A percentile compares a stretch with the other conserved stretches of the same genome.
phyloP scores from a whole-genome alignment of 2,329 filamentous ascomycete species.

The Berkeleyomyces basicola region DNA sequence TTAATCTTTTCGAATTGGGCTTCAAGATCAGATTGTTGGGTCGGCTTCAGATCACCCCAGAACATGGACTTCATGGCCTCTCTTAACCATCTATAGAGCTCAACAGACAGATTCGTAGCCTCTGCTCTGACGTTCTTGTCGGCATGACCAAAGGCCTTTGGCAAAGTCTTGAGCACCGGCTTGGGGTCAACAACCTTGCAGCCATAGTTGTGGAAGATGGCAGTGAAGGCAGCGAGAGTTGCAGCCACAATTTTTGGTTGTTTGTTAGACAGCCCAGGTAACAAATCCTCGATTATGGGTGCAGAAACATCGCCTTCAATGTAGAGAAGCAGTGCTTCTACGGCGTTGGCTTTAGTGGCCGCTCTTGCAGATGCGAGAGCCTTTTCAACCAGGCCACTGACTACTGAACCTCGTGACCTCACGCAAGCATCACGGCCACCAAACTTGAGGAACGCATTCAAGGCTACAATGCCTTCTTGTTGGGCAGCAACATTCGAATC shows the following conservation, averaged over 20 bases:
- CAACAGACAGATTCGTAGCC: conserved; percentile 77
- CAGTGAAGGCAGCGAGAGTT: conserved; percentile 57
- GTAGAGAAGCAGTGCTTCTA: conserved; percentile 76
- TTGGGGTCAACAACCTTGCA: conserved; percentile 92
- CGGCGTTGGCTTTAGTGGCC: conserved; percentile 69
- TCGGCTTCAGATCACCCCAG: conserved; percentile 87
- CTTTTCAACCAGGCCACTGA: conserved; percentile 76
- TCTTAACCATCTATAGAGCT: conserved; percentile 91
- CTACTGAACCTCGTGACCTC: conserved; percentile 58
- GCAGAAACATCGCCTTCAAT: conserved; percentile 77
- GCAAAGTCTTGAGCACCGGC: conserved; percentile 69
- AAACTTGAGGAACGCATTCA: conserved; percentile 86
- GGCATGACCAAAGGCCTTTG: conserved; percentile 85
- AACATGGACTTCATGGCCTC: conserved; percentile 98
- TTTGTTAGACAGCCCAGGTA: conserved; percentile 72
- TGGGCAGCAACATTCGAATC: conserved; percentile 97
- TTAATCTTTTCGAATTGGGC: conserved; percentile 89
- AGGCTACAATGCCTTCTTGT: conserved; percentile 72
- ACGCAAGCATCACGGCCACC: conserved; percentile 64
- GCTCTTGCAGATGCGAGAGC: conserved; percentile 75
- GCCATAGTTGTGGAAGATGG: conserved; percentile 85
- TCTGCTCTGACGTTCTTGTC: conserved; percentile 97
- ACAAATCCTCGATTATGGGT: conserved; percentile 76
- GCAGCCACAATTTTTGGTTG: conserved; percentile 70
- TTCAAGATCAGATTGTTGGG: conserved; percentile 87